Base-by-base conservation (phyloP, 2,329 filamentous ascomycete species). In the Fusarium anthophilum region DNA sequence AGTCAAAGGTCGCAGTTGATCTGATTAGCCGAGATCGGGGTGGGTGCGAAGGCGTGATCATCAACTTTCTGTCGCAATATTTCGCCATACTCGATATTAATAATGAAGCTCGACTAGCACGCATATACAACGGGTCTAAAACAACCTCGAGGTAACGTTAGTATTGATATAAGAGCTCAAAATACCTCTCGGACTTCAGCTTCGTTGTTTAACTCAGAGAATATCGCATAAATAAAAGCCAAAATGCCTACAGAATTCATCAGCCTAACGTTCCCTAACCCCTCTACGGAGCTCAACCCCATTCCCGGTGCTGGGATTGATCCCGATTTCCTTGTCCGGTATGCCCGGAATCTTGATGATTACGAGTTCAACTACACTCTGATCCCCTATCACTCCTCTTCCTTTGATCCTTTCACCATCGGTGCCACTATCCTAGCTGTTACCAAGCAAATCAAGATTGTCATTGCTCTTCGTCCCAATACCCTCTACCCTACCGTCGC, bases 311-410 rank as follows among this genome's bases (percentile, higher is more conserved):
- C 87, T n/a, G 66, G 79, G 2, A 84, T 90, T 18, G 88, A 91
- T 71, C 85, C 87, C 3, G 87, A 87, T 12, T 91, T 84, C 74
- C 84, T 91, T 8, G 81, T 84, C 37, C 87, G 89, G 37, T 91
- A 91, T 75, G 87, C 88, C 20, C 84, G 87, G 28, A 84, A 83
- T 9, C 83, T 91, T 5, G 89, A 91, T 70, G 89, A 91, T 76
- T 88, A 90, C 78, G 87, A 80, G 51, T 91, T 87, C 83, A 89
- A 90, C 80, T 91, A 91, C 79, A 91, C 89, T 0, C 84, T 91
- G 5, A 84, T 91, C 22, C 89, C 89, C 0, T 91, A 91, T 70
- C 85, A 86, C 57, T 90, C 89, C 0, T 85, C 84, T 5, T 86
- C 67, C 11, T 77, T 71, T 48, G 76, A 78, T 50, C 76, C 76